These are phyloP conservation scores for Kwoniella sp. DNA, from an alignment of 768 basidiomycete genomes.

Conservation along the genomic window DNA sequence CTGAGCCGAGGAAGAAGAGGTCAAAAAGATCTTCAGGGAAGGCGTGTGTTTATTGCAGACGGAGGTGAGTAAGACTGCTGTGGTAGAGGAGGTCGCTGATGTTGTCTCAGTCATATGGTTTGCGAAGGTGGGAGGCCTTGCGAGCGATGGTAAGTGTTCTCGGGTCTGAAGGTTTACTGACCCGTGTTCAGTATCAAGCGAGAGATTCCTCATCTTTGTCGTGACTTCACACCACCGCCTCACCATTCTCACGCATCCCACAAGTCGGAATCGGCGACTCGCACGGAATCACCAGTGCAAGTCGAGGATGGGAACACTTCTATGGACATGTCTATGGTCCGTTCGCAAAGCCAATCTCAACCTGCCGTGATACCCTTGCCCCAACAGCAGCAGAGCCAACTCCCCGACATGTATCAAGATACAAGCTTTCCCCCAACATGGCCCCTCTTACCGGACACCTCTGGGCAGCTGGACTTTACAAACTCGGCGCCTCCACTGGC, in stretches of 20 bases:
- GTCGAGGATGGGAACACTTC: conserved; percentile 1
- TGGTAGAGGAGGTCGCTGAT: no score
- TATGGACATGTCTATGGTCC: not conserved
- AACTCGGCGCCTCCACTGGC: conserved; percentile 6
- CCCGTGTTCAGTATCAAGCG: conserved; percentile 74
- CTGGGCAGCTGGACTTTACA: conserved; percentile 10
- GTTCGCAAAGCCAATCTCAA: conserved; percentile 6
- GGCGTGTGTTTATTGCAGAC: conserved; percentile 88
- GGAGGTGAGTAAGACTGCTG: conserved; percentile 60
- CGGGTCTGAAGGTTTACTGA: no score
- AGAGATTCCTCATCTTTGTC: conserved; percentile 91
- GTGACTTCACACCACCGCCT: conserved; percentile 65
- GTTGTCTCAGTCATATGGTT: conserved; percentile 52
- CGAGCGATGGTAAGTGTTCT: conserved; percentile 80
- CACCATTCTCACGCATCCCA: conserved; percentile 8
- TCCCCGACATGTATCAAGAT: conserved; percentile 36
- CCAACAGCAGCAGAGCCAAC: conserved; percentile 5
- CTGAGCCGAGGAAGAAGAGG: conserved; percentile 37
- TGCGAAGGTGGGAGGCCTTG: conserved; percentile 64
- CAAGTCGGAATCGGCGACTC: conserved; percentile 8
- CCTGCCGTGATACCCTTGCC: conserved; percentile 15
- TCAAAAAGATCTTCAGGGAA: conserved; percentile 57
- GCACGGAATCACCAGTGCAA: conserved; percentile 14
- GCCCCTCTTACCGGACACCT: conserved; percentile 43
- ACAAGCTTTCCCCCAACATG: conserved; percentile 48